These are phyloP conservation scores for Geotrichum reessii DNA, from an alignment of 1,139 yeast genomes.

Conservation along the genomic window DNA sequence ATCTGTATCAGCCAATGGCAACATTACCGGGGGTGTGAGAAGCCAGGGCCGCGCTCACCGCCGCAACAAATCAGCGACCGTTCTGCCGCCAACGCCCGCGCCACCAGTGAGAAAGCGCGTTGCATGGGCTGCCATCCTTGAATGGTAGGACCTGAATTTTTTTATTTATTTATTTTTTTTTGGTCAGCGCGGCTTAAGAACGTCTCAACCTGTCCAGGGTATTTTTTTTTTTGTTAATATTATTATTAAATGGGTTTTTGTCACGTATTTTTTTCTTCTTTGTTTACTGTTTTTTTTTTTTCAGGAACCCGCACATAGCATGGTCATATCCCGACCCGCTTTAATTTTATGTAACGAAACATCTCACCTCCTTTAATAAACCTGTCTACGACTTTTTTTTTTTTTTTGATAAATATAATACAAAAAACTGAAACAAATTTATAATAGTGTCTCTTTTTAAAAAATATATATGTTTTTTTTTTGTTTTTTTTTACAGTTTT, in stretches of 20 bases:
- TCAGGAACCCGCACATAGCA: background rate
- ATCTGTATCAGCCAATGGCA: background rate
- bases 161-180: background rate
- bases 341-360: background rate
- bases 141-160: background rate
- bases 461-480: no score
- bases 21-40: background rate
- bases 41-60: background rate
- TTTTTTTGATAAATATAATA: no score
- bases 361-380: background rate
- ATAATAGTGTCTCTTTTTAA: no score
- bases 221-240: background rate
- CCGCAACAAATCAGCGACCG: background rate
- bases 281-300: background rate
- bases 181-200: background rate
- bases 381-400: background rate
- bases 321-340: background rate
- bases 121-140: background rate
- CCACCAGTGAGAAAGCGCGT: background rate
- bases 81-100: background rate
- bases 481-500: no score
- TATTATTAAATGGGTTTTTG: background rate
- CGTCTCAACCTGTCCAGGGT: background rate
- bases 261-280: background rate
- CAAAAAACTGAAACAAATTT: no score